Evolutionary conservation across 2,329 filamentous ascomycete species (phyloP).

Genomic region (Thielaviopsis musarum): DNA sequence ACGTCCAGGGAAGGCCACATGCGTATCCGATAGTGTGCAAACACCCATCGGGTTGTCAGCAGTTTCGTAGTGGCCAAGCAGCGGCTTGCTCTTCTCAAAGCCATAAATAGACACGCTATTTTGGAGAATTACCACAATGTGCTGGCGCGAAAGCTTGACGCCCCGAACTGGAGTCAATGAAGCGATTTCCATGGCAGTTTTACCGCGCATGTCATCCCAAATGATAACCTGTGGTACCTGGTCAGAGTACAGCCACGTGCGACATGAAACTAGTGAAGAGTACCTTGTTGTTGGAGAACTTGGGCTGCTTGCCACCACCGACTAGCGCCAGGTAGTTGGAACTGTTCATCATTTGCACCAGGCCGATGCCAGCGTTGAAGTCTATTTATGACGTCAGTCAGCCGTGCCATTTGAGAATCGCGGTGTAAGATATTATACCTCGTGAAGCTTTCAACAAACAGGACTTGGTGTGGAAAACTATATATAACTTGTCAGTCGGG

Average conservation of each 20-base stretch:
- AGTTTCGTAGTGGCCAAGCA: conserved; percentile 66
- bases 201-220: conserved; percentile 76
- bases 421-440: conserved; percentile 19
- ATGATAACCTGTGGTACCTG: conserved; percentile 46
- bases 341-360: conserved; percentile 73
- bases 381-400: conserved; percentile 26
- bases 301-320: conserved; percentile 70
- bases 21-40: conserved; percentile 56
- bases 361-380: conserved; percentile 66
- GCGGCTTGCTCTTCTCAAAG: conserved; percentile 54
- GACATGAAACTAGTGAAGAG: not conserved
- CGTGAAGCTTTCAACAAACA: conserved; percentile 47
- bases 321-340: conserved; percentile 81
- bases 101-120: conserved; percentile 70
- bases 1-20: conserved; percentile 73
- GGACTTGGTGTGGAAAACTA: conserved; percentile 58
- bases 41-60: conserved; percentile 69
- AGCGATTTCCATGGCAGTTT: conserved; percentile 58
- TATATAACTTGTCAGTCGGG: conserved; percentile 13
- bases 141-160: conserved; percentile 57
- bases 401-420: not conserved
- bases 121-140: conserved; percentile 64
- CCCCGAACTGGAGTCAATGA: conserved; percentile 67
- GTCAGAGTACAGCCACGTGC: not conserved
- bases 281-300: conserved; percentile 76